Evolutionary conservation across 192 early-diverging fungal genomes (phyloP).

Genomic region (Backusella luteola): DNA sequence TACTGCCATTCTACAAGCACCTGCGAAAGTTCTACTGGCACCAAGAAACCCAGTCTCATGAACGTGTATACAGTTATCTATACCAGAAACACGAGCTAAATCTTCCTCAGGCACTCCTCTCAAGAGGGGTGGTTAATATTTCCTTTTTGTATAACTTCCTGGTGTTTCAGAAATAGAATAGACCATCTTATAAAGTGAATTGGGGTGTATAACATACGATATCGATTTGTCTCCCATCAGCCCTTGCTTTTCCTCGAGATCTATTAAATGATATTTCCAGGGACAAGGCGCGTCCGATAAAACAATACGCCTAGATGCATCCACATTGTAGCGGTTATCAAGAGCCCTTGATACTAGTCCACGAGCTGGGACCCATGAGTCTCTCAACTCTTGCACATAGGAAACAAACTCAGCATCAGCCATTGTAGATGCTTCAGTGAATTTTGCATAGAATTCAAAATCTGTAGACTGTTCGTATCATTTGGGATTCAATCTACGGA

Average conservation of each 20-base stretch:
- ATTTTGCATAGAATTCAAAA: constrained; percentile 61
- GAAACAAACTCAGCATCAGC: constrained; percentile 60
- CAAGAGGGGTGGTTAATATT: constrained; percentile 32
- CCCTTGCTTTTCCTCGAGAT: constrained; percentile 56
- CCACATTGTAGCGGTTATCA: constrained; percentile 48
- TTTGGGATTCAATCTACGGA: constrained; percentile 85
- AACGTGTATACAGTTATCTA: constrained; percentile 82
- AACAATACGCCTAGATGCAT: constrained; percentile 71
- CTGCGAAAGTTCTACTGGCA: constrained; percentile 65
- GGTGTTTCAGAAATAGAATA: constrained; percentile 72
- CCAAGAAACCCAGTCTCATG: constrained; percentile 62
- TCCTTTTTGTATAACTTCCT: constrained; percentile 68
- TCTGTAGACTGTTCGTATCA: constrained; percentile 80
- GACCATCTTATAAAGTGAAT: constrained; percentile 58
- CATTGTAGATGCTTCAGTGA: constrained; percentile 65
- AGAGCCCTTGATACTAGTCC: constrained; percentile 77
- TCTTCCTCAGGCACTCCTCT: constrained; percentile 79
- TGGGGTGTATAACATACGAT: constrained; percentile 76
- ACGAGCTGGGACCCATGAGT: constrained; percentile 88
- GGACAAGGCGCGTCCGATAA: constrained; percentile 78
- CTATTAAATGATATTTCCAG: constrained; percentile 90
- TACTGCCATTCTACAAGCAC: constrained; percentile 66
- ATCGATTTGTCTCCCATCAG: constrained; percentile 50
- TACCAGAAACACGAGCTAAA: constrained; percentile 68
- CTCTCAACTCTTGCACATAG: constrained; percentile 43